Conservation (phyloP, 495 filamentous ascomycete species). For the Lineolata rhizophorae region DNA sequence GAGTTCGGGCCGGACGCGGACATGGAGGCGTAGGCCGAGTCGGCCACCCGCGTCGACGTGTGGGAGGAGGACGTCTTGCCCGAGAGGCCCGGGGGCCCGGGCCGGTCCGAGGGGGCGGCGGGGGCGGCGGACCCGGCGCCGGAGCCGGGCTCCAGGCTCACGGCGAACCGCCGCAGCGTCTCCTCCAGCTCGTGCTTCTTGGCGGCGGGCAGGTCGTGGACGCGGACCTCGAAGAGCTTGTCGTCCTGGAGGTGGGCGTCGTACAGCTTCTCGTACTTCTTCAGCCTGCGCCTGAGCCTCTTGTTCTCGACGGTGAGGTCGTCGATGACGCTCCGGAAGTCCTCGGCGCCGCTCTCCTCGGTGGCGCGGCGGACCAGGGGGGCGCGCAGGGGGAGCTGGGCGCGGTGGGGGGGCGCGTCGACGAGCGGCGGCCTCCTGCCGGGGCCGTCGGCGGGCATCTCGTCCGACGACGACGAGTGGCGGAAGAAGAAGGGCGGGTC, state of each 20-base stretch:
- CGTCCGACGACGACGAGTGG: slow-evolving; percentile 15
- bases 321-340: slow-evolving; percentile 20
- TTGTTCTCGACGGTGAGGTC: slow-evolving; percentile 25
- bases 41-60: slow-evolving; percentile 26
- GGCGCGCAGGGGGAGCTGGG: slow-evolving; percentile 6
- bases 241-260: slow-evolving; percentile 36
- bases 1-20: slow-evolving; percentile 28
- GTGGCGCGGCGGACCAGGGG: slow-evolving; percentile 2
- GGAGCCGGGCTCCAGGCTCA: slow-evolving; percentile 20
- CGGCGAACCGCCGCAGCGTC: slow-evolving; percentile 42
- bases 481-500: slow-evolving; percentile 21
- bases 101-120: slow-evolving; percentile 1
- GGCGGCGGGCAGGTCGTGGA: slow-evolving; percentile 39
- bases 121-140: not conserved
- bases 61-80: slow-evolving; percentile 18
- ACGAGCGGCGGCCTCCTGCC: slow-evolving; percentile 1
- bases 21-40: slow-evolving; percentile 59
- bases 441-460: too few relatives aligned
- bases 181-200: slow-evolving; percentile 56
- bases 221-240: slow-evolving; percentile 54
- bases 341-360: slow-evolving; percentile 13
- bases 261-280: slow-evolving; percentile 40
- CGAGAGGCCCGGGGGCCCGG: slow-evolving; percentile 2
- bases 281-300: slow-evolving; percentile 43
- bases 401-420: not conserved